These are phyloP conservation scores for Candida krabiensis DNA, from an alignment of 805 yeast species.

Conservation along the genomic window DNA sequence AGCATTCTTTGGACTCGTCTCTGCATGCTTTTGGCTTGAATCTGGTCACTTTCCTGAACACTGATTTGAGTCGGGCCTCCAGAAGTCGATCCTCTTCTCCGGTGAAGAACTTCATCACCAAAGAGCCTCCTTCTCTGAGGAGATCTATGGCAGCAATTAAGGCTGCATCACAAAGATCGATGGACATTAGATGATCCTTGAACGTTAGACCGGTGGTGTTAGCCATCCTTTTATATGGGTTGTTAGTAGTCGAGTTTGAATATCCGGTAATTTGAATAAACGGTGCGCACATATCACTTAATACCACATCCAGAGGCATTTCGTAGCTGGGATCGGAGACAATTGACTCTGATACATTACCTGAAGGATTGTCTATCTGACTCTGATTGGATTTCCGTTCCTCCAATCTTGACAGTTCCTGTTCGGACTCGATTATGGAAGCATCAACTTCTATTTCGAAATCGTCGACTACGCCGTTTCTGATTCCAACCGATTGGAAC, in stretches of 20 bases:
- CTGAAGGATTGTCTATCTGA: not conserved
- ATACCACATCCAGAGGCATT: conserved; percentile 63
- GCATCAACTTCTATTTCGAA: conserved; percentile 11
- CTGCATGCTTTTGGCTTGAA: conserved; percentile 84
- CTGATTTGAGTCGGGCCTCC: conserved; percentile 55
- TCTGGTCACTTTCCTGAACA: conserved; percentile 63
- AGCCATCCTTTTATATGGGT: conserved; percentile 85
- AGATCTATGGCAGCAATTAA: conserved; percentile 69
- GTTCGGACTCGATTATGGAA: conserved; percentile 20
- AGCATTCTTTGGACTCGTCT: conserved; percentile 76
- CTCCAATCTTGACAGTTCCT: conserved; percentile 12
- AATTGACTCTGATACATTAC: conserved; percentile 1
- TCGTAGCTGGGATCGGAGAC: conserved; percentile 15
- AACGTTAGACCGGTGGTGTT: conserved; percentile 83
- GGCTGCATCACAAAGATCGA: conserved; percentile 93
- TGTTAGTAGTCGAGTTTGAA: conserved; percentile 69
- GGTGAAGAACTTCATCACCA: conserved; percentile 81
- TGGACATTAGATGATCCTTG: conserved; percentile 79
- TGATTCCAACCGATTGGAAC: conserved; percentile 18
- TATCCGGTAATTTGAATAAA: conserved; percentile 50
- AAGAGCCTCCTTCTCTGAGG: conserved; percentile 66
- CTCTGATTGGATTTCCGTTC: conserved; percentile 4
- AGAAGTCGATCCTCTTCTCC: conserved; percentile 75
- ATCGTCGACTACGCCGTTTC: conserved; percentile 6
- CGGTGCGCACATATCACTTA: conserved; percentile 84